A percentile compares a stretch with the other conserved stretches of the same genome.
phyloP scores from a whole-genome alignment of 2,329 filamentous ascomycete species.

The Corynespora cassiicola region DNA sequence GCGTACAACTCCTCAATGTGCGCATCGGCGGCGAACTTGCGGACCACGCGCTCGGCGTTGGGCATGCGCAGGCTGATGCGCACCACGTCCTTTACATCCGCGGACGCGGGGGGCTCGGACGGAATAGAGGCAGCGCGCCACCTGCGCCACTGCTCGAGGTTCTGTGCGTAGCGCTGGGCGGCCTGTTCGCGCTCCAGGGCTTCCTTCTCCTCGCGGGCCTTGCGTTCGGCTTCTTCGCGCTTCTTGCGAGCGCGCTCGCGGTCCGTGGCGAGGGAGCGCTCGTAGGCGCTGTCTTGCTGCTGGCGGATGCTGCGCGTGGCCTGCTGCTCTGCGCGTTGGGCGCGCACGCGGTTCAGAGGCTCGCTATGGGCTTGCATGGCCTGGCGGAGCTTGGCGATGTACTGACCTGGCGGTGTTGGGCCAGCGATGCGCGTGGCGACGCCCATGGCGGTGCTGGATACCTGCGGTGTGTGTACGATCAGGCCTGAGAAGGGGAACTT shows the following conservation, averaged over 20 bases:
- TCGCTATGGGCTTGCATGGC: constrained; percentile 79
- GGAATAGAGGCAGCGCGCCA: constrained; percentile 77
- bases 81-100: constrained; percentile 71
- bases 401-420: constrained; percentile 71
- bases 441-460: constrained; percentile 87
- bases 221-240: constrained; percentile 74
- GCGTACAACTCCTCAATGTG: constrained; percentile 90
- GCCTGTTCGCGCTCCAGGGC: constrained; percentile 70
- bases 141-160: constrained; percentile 73
- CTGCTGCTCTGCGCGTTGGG: constrained; percentile 79
- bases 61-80: constrained; percentile 70
- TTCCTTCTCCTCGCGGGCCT: constrained; percentile 68
- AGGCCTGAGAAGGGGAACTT: constrained; percentile 91
- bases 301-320: constrained; percentile 80
- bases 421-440: constrained; percentile 82
- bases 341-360: constrained; percentile 76
- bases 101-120: constrained; percentile 72
- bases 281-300: constrained; percentile 92
- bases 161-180: constrained; percentile 62
- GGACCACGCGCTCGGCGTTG: constrained; percentile 76
- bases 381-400: constrained; percentile 75
- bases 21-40: constrained; percentile 73
- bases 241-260: constrained; percentile 80
- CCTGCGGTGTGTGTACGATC: constrained; percentile 84
- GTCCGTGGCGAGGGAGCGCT: constrained; percentile 87